Conservation (phyloP, 352 stramenopile species). For the Phytophthora rubi region DNA sequence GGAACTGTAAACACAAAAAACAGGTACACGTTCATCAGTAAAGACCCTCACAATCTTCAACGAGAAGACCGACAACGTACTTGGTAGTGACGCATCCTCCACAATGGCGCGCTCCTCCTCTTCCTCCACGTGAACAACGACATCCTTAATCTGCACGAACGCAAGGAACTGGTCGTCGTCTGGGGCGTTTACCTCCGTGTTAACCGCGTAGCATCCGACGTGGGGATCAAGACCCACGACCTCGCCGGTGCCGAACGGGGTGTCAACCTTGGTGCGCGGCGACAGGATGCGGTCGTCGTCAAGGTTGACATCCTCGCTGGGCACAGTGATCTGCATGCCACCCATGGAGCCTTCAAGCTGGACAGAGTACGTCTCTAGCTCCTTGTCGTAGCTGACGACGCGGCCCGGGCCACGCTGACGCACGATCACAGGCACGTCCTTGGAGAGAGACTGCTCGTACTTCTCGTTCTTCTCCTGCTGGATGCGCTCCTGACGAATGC, state of each 20-base stretch:
- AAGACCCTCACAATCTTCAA: conserved; percentile 19
- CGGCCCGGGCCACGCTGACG: conserved; percentile 72
- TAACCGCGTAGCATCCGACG: conserved; percentile 89
- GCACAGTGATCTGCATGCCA: conserved; percentile 74
- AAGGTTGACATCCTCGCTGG: conserved; percentile 73
- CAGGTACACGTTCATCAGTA: conserved; percentile 19
- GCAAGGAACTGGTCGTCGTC: conserved; percentile 84
- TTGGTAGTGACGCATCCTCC: conserved; percentile 77
- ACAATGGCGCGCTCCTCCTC: conserved; percentile 82
- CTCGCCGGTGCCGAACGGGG: conserved; percentile 83
- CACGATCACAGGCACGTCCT: conserved; percentile 87
- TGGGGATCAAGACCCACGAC: conserved; percentile 86
- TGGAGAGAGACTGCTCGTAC: conserved; percentile 87
- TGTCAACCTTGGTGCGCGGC: conserved; percentile 84
- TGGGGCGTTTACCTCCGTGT: conserved; percentile 78
- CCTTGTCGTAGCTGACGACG: conserved; percentile 81
- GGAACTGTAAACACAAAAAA: conserved; percentile 54
- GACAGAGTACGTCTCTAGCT: conserved; percentile 79
- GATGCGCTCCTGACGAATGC: conserved; percentile 51
- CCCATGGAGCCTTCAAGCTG: conserved; percentile 72
- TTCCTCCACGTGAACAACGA: conserved; percentile 73
- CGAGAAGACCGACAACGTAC: conserved; percentile 48
- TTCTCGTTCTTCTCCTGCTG: conserved; percentile 77
- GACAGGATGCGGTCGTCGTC: conserved; percentile 89
- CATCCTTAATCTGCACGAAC: conserved; percentile 85